Evolutionary conservation across 768 basidiomycete genomes (phyloP).

Genomic region (Kwoniella mangroviensis): DNA sequence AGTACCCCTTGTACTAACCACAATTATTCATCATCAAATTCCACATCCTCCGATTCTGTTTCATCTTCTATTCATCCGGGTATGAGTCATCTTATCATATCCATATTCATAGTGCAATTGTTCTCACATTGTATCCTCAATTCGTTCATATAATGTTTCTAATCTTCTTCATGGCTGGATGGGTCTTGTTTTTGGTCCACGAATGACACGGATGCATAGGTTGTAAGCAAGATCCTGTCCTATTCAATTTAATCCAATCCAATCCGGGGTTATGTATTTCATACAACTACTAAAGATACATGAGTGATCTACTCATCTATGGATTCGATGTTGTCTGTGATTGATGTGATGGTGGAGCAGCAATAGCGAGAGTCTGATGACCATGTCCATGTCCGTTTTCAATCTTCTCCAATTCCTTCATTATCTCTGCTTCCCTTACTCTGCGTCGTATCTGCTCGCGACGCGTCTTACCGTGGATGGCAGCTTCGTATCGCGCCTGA

Average conservation of each 20-base stretch:
- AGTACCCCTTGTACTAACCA: slow-evolving; percentile 26
- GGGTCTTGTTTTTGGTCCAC: neutral
- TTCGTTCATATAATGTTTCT: neutral
- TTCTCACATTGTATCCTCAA: neutral
- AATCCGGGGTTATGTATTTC: neutral
- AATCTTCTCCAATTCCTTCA: slow-evolving; percentile 48
- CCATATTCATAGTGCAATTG: neutral
- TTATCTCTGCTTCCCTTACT: slow-evolving; percentile 45
- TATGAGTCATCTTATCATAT: neutral
- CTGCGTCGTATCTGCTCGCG: slow-evolving; percentile 51
- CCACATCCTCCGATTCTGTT: neutral
- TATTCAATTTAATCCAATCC: neutral
- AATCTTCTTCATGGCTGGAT: neutral
- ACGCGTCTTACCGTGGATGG: slow-evolving; percentile 46
- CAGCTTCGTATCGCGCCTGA: slow-evolving; percentile 53
- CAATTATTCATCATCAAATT: slow-evolving; percentile 2
- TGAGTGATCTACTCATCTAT: too few species aligned
- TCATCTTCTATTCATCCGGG: neutral
- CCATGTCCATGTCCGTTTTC: slow-evolving; percentile 18
- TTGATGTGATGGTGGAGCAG: neutral
- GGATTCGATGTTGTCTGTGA: neutral
- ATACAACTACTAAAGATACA: neutral
- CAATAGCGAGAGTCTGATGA: slow-evolving; percentile 2
- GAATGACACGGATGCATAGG: neutral
- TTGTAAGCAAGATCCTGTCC: neutral